These are phyloP conservation scores for Rhodotorula sp. DNA, from an alignment of 1,284 basidiomycete species.

Conservation along the genomic window DNA sequence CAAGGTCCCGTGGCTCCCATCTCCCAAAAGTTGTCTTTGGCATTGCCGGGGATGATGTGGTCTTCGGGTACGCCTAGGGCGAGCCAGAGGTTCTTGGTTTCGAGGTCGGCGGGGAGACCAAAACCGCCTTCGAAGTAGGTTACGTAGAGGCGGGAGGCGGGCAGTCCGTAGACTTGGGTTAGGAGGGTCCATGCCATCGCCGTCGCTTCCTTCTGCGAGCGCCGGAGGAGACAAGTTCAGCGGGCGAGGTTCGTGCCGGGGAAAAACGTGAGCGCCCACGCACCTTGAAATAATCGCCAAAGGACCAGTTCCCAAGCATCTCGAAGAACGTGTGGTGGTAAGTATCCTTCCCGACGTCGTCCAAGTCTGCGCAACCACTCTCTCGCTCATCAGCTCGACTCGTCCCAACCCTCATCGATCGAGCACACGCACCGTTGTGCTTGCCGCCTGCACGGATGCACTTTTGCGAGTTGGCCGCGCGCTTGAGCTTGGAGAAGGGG, in stretches of 20 bases:
- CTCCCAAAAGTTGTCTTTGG: slow-evolving; percentile 99
- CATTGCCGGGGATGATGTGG: slow-evolving; percentile 89
- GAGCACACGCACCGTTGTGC: slow-evolving; percentile 72
- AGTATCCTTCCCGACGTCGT: slow-evolving; percentile 93
- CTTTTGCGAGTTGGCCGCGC: slow-evolving; percentile 94
- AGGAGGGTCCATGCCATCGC: slow-evolving; percentile 91
- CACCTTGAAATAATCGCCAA: slow-evolving; percentile 99
- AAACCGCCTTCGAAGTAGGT: slow-evolving; percentile 96
- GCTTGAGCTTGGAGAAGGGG: slow-evolving; percentile 80
- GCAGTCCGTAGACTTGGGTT: slow-evolving; percentile 82
- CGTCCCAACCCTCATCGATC: background rate
- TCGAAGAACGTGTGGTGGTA: slow-evolving; percentile 91
- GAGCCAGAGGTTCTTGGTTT: slow-evolving; percentile 79
- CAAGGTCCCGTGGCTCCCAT: slow-evolving; percentile 99
- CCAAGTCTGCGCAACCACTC: slow-evolving; percentile 65
- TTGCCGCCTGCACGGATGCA: slow-evolving; percentile 98
- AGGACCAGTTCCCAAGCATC: slow-evolving; percentile 99
- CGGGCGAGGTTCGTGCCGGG: background rate
- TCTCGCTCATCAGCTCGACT: background rate
- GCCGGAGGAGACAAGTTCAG: slow-evolving; percentile 6
- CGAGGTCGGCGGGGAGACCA: slow-evolving; percentile 83
- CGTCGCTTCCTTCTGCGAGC: slow-evolving; percentile 79
- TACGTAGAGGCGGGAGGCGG: slow-evolving; percentile 89
- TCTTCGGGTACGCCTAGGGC: slow-evolving; percentile 81
- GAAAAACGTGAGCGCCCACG: slow-evolving; percentile 22